Conservation (phyloP, 257 asterid species). For the Nicotiana knightiana region DNA sequence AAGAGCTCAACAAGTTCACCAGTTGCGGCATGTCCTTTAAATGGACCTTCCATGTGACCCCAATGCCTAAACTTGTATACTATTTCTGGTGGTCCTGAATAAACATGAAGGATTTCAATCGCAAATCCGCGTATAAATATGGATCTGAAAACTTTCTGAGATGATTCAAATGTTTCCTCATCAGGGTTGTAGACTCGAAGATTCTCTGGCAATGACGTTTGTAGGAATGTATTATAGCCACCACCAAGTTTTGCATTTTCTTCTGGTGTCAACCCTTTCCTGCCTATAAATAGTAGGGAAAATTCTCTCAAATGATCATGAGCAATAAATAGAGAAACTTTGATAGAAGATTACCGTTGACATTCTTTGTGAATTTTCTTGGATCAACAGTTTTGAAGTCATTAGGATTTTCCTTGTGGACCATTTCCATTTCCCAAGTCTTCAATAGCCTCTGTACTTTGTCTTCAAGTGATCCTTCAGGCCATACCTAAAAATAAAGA, state of each 20-base stretch:
- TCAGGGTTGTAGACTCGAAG: constrained; percentile 51
- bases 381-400: constrained; percentile 39
- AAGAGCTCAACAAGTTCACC: constrained; percentile 54
- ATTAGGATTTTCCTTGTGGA: constrained; percentile 44
- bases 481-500: constrained; percentile 33
- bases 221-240: constrained; percentile 66
- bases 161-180: constrained; percentile 46
- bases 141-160: constrained; percentile 45
- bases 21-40: constrained; percentile 46
- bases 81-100: constrained; percentile 67
- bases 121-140: constrained; percentile 68
- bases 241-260: constrained; percentile 55
- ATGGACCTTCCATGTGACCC: constrained; percentile 72
- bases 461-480: constrained; percentile 49
- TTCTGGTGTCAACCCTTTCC: constrained; percentile 21
- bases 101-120: constrained; percentile 54
- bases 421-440: constrained; percentile 64
- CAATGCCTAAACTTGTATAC: constrained; percentile 71
- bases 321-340: not conserved
- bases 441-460: constrained; percentile 50
- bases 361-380: constrained; percentile 22
- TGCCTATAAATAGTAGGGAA: constrained; percentile 6
- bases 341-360: constrained; percentile 31
- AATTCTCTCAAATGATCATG: not conserved
- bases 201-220: constrained; percentile 53